Conservation (phyloP, 2,329 filamentous ascomycete species). For the Xylariaceae sp. region DNA sequence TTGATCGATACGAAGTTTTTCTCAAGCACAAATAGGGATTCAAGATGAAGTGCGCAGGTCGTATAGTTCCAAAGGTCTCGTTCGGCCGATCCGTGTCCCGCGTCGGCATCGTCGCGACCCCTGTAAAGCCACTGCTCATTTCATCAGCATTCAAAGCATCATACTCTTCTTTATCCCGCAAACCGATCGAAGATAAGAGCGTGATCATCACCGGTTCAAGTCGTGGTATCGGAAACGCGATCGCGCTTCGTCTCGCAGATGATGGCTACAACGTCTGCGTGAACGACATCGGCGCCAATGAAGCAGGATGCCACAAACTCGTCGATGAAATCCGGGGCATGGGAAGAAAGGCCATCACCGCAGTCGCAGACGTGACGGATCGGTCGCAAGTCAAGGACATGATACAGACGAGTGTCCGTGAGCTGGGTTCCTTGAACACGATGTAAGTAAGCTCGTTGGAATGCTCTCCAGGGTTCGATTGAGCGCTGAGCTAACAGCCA, state of each 20-base stretch:
- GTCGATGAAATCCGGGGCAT: conserved; percentile 51
- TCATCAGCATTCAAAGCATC: not conserved
- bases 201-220: conserved; percentile 31
- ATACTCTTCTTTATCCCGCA: conserved; percentile 22
- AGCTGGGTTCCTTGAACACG: conserved; percentile 49
- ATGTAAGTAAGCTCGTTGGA: conserved; percentile 26
- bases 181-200: conserved; percentile 16
- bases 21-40: not conserved
- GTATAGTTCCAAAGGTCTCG: not conserved
- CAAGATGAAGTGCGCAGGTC: not conserved
- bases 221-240: conserved; percentile 54
- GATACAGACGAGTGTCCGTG: conserved; percentile 48
- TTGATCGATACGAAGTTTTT: not conserved
- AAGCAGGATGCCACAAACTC: conserved; percentile 49
- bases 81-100: not conserved
- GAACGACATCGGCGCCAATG: conserved; percentile 58
- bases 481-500: not conserved
- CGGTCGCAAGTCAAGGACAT: conserved; percentile 49
- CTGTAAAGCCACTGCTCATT: not conserved
- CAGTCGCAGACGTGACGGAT: conserved; percentile 61
- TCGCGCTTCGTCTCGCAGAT: conserved; percentile 60
- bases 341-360: conserved; percentile 52
- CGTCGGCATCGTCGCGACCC: not conserved
- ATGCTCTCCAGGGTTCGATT: not conserved
- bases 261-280: conserved; percentile 67